Percentiles rank a stretch among this genome's conserved stretches.
These are phyloP conservation scores for Epichloe sibirici DNA, from an alignment of 2,329 filamentous ascomycete genomes.

Conservation along the genomic window DNA sequence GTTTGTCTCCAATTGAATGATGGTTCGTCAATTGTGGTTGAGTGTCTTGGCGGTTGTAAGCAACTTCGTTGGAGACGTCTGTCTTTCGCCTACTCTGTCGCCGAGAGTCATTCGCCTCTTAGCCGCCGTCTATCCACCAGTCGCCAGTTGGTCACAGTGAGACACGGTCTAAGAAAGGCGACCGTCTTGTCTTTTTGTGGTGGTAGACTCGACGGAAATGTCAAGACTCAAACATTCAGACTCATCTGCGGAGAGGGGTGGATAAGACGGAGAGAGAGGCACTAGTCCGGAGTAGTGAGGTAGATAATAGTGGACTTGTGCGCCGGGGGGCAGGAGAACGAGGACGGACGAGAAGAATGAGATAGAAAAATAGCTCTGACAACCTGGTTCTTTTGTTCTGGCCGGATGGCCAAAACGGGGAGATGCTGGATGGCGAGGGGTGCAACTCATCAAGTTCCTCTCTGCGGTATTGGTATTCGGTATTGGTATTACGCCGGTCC, in stretches of 20 bases:
- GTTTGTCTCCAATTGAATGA: neutral
- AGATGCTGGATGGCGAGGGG: neutral
- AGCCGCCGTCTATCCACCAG: neutral
- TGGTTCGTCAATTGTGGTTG: neutral
- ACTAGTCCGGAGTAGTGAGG: neutral
- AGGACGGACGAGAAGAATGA: neutral
- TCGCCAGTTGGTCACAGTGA: neutral
- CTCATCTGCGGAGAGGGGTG: neutral
- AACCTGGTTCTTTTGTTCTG: conserved; percentile 4
- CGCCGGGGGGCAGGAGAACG: neutral
- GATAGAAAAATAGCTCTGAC: neutral
- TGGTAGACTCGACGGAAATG: neutral
- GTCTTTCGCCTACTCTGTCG: neutral
- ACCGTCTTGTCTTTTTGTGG: neutral
- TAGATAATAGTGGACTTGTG: neutral
- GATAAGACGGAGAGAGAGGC: neutral
- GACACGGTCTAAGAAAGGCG: neutral
- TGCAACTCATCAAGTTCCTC: neutral
- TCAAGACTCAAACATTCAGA: neutral
- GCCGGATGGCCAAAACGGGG: neutral
- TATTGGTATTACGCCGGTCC: neutral
- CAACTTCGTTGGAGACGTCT: neutral
- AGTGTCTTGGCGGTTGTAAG: neutral
- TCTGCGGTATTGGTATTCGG: too few species aligned
- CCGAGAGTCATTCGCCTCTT: neutral